phyloP scores from a whole-genome alignment of 768 basidiomycete genomes.

The Phylloporus arenicola region DNA sequence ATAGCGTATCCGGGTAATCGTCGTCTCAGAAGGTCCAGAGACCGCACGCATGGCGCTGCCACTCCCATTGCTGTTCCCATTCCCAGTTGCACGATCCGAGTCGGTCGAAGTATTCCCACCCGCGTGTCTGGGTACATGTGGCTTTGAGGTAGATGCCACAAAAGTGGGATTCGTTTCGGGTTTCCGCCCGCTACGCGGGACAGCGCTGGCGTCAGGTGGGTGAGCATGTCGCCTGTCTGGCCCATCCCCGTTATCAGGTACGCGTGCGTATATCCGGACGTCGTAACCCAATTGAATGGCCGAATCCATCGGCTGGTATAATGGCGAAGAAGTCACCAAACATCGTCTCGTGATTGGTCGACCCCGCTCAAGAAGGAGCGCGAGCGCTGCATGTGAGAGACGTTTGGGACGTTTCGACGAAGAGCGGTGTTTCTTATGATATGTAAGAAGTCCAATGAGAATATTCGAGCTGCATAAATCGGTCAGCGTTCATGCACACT shows the following conservation, averaged over 20 bases:
- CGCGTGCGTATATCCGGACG: constrained; percentile 62
- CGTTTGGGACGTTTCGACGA: constrained; percentile 39
- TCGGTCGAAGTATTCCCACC: constrained; percentile 24
- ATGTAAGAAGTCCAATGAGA: constrained; percentile 73
- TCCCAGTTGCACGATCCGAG: constrained; percentile 17
- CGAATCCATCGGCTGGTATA: constrained; percentile 76
- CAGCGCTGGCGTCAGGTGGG: constrained; percentile 9
- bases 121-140: constrained; percentile 13
- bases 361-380: constrained; percentile 77
- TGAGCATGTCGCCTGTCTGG: constrained; percentile 41
- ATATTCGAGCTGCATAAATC: constrained; percentile 66
- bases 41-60: constrained; percentile 10
- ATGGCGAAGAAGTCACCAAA: constrained; percentile 73
- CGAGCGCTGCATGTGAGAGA: constrained; percentile 72
- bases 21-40: constrained; percentile 14
- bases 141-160: constrained; percentile 3
- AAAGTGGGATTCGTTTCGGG: constrained; percentile 7
- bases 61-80: not conserved
- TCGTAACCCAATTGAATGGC: constrained; percentile 73
- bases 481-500: constrained; percentile 5
- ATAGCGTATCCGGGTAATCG: constrained; percentile 49
- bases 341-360: constrained; percentile 69
- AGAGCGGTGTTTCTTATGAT: constrained; percentile 51
- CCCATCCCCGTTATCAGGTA: constrained; percentile 62
- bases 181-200: constrained; percentile 18